Base-by-base conservation (phyloP, 257 asterid genomes). In the Ehretia macrophylla region DNA sequence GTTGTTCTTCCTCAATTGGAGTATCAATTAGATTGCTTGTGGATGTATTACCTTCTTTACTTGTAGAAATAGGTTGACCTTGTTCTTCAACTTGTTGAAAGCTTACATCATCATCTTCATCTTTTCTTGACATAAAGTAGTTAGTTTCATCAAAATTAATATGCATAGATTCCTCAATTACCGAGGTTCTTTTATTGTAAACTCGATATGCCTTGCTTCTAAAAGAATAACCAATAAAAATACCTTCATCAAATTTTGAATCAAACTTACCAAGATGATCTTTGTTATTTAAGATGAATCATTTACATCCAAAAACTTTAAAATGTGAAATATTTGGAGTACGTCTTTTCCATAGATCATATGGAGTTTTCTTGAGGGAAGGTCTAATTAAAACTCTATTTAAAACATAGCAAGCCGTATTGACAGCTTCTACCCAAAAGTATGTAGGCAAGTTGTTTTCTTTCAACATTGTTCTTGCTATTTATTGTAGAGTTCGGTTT, bases 221-320 rank as follows among this genome's bases (percentile, higher is more conserved):
- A 0, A 8, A 0, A 4, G 17, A 46, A 60, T 60, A 60, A 1
- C 16, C 65, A 12, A 47, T 10, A 48, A 48, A 48, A 1, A 27
- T 60, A 0, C 32, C 47, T n/a, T 27, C 57, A 60, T 23, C 32
- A 0, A 23, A 23, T 48, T 47, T 48, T 0, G 11, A 5, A 14
- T 27, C 18, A 60, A 27, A 60, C 8, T 17, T 51, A 0, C 50
- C 14, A 0, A 62, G 5, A 17, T 62, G 21, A 0, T 50, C 38
- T 8, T 62, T 62, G 6, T 22, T 45, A 27, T 59, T 59, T 11
- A 59, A 17, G 11, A 59, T 59, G 8, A 19, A 59, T 1, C 63
- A 59, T 59, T 42, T 59, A 11, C 63, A 59, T 5, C 54, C 22
- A 42, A 59, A 59, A 0, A 59, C 54, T 42, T 44, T 59, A 11